Percentiles rank a stretch among this genome's conserved stretches.
Conservation (phyloP, 108 stramenopile species). For the Skeletonema potamos region DNA sequence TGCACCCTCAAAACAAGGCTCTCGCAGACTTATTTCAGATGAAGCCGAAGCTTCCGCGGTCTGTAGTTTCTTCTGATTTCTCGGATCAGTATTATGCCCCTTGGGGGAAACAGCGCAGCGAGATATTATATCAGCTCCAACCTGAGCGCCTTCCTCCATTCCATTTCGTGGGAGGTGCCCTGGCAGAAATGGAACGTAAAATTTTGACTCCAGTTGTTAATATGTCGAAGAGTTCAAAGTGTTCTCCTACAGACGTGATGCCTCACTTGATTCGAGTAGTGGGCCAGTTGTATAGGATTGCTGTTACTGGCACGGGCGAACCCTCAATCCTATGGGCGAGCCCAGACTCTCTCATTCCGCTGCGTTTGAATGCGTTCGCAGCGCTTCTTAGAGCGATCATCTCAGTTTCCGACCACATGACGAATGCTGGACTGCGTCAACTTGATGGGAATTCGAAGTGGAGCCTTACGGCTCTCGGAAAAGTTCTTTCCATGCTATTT, state of each 20-base stretch:
- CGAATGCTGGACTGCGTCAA: slow-evolving; percentile 68
- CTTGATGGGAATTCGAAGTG: slow-evolving; percentile 72
- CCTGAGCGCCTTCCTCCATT: slow-evolving; percentile 56
- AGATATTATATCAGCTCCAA: slow-evolving; percentile 43
- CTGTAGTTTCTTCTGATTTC: slow-evolving; percentile 38
- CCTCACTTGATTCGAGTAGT: slow-evolving; percentile 61
- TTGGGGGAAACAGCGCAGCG: slow-evolving; percentile 47
- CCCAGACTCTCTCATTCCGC: slow-evolving; percentile 67
- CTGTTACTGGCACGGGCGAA: slow-evolving; percentile 65
- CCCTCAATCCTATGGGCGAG: slow-evolving; percentile 78
- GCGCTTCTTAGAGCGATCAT: slow-evolving; percentile 65
- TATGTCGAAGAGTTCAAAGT: slow-evolving; percentile 59
- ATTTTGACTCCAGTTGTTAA: slow-evolving; percentile 35
- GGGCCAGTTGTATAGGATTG: slow-evolving; percentile 58
- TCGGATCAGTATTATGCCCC: slow-evolving; percentile 40
- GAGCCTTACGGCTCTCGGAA: slow-evolving; percentile 55
- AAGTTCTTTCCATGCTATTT: slow-evolving; percentile 60
- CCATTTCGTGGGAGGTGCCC: slow-evolving; percentile 42
- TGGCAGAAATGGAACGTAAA: slow-evolving; percentile 46
- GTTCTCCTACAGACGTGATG: slow-evolving; percentile 56
- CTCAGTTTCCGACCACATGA: slow-evolving; percentile 59
- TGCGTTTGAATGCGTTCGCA: slow-evolving; percentile 83
- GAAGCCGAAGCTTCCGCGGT: slow-evolving; percentile 41
- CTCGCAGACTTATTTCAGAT: slow-evolving; percentile 42
- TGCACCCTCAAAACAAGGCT: slow-evolving; percentile 80